These are phyloP conservation scores for Pseudogymnoascus sp. DNA, from an alignment of 2,329 filamentous ascomycete species.

Conservation along the genomic window DNA sequence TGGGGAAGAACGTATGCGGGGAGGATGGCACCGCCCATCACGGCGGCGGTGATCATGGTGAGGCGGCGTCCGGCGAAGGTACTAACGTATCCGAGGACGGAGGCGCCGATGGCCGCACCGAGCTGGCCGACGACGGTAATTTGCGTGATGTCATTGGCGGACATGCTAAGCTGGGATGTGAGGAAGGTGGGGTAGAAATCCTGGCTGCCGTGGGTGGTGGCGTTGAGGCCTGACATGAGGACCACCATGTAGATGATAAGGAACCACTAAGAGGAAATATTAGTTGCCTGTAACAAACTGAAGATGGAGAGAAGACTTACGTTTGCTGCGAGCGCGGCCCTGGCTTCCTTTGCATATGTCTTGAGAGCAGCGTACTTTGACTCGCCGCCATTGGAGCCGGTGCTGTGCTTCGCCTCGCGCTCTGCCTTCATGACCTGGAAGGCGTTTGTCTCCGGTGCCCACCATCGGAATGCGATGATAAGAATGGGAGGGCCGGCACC, in stretches of 20 bases:
- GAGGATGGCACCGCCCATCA: slow-evolving; percentile 63
- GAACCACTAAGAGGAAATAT: slow-evolving; percentile 59
- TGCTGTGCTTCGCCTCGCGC: slow-evolving; percentile 51
- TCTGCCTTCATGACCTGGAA: slow-evolving; percentile 60
- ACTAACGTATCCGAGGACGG: slow-evolving; percentile 54
- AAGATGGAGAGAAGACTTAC: background rate
- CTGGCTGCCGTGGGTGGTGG: slow-evolving; percentile 30
- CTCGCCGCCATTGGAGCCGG: slow-evolving; percentile 59
- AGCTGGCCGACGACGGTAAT: slow-evolving; percentile 64
- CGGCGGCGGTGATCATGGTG: slow-evolving; percentile 55
- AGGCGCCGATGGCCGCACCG: slow-evolving; percentile 58
- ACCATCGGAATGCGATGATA: slow-evolving; percentile 69
- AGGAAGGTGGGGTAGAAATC: slow-evolving; percentile 52
- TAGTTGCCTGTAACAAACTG: no score
- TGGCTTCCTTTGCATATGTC: slow-evolving; percentile 66
- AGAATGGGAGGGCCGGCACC: slow-evolving; percentile 69
- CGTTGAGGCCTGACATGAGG: slow-evolving; percentile 86
- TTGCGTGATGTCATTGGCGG: slow-evolving; percentile 43
- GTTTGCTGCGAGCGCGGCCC: slow-evolving; percentile 58
- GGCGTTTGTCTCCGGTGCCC: slow-evolving; percentile 67
- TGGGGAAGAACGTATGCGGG: slow-evolving; percentile 70
- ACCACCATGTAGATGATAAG: slow-evolving; percentile 71
- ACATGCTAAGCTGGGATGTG: slow-evolving; percentile 39
- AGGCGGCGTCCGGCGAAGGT: slow-evolving; percentile 61
- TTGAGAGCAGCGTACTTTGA: slow-evolving; percentile 53